phyloP scores from a whole-genome alignment of 768 basidiomycete genomes.

The Solioccasus polychromus region DNA sequence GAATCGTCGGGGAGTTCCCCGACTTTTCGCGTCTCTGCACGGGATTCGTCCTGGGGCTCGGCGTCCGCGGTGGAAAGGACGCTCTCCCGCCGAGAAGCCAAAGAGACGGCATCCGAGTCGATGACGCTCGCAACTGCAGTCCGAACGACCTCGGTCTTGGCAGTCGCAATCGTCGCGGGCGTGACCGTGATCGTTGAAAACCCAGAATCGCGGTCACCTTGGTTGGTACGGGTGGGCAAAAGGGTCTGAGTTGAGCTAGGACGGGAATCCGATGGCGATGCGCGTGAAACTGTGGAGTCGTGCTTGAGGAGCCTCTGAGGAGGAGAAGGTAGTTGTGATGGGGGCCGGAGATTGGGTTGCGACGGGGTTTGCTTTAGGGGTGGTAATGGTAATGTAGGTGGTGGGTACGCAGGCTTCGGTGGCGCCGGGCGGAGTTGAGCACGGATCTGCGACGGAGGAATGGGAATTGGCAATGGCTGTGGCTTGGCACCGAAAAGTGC shows the following conservation, averaged over 20 bases:
- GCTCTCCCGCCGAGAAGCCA: conserved; percentile 14
- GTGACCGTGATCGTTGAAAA: conserved; percentile 45
- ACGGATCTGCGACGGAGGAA: conserved; percentile 27
- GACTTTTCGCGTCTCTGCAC: conserved; percentile 10
- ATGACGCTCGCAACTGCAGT: conserved; percentile 53
- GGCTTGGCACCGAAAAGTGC: conserved; percentile 23
- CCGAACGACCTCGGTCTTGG: conserved; percentile 46
- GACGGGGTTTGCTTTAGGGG: conserved; percentile 17
- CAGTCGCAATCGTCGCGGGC: conserved; percentile 41
- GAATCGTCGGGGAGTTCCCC: conserved; percentile 13
- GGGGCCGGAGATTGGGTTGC: conserved; percentile 12
- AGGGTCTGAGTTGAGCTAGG: conserved; percentile 21
- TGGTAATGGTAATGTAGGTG: conserved; percentile 23
- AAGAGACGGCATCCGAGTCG: conserved; percentile 29
- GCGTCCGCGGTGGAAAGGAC: conserved; percentile 9
- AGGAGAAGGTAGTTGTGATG: conserved; percentile 10
- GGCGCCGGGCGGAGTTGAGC: conserved; percentile 29
- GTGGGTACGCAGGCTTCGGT: conserved; percentile 17
- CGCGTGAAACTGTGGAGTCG: neutral
- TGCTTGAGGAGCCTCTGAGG: conserved; percentile 1
- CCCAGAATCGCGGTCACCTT: conserved; percentile 30
- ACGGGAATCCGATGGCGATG: conserved; percentile 8
- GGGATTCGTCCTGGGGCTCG: neutral
- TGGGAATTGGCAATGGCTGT: conserved; percentile 26
- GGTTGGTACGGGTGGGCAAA: conserved; percentile 8